Conservation (phyloP, 495 filamentous ascomycete genomes). For the Talaromyces trachyspermus region DNA sequence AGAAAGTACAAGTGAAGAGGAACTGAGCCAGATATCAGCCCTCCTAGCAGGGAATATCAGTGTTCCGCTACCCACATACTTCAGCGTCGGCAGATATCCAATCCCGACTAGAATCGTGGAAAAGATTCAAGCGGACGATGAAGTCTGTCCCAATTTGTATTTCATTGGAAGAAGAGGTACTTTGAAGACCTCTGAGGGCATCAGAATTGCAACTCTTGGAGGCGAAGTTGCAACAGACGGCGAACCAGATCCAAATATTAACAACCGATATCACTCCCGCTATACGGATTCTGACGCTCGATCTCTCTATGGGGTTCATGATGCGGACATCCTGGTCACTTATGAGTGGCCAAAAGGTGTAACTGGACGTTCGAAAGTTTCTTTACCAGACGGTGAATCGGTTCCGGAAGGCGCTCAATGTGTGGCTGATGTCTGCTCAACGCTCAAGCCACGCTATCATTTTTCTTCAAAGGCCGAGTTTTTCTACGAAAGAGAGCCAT, state of each 20-base stretch:
- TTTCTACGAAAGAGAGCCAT: slow-evolving; percentile 89
- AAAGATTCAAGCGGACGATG: slow-evolving; percentile 67
- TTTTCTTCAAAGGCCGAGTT: slow-evolving; percentile 60
- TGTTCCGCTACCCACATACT: slow-evolving; percentile 79
- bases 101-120: slow-evolving; percentile 63
- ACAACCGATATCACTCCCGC: slow-evolving; percentile 57
- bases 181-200: slow-evolving; percentile 82
- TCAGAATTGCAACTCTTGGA: slow-evolving; percentile 75
- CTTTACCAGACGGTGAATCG: slow-evolving; percentile 33
- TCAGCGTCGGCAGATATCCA: slow-evolving; percentile 61
- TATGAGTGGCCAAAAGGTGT: slow-evolving; percentile 74
- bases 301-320: slow-evolving; percentile 61
- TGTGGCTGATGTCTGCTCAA: slow-evolving; percentile 63
- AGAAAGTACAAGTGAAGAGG: slow-evolving; percentile 37
- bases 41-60: slow-evolving; percentile 63
- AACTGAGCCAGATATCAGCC: slow-evolving; percentile 47
- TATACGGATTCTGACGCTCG: slow-evolving; percentile 74
- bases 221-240: slow-evolving; percentile 50
- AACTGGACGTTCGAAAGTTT: slow-evolving; percentile 50
- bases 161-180: slow-evolving; percentile 78
- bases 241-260: slow-evolving; percentile 43
- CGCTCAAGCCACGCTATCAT: slow-evolving; percentile 82
- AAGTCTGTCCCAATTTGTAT: slow-evolving; percentile 80
- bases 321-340: slow-evolving; percentile 79
- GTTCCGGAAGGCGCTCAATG: slow-evolving; percentile 43